phyloP scores from a whole-genome alignment of 805 yeast species.

The Candida tammaniensis region DNA sequence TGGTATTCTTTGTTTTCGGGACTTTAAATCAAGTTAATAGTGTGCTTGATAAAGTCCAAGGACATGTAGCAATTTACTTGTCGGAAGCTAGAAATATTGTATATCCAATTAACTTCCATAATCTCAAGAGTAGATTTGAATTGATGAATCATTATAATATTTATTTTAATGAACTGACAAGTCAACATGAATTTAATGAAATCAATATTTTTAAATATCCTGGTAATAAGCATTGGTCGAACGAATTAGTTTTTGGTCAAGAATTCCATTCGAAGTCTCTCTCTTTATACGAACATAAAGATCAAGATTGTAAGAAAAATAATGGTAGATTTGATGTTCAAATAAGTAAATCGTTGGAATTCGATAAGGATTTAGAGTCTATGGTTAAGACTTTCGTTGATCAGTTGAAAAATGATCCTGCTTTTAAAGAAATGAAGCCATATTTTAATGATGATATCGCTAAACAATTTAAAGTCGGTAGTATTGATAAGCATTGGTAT shows the following conservation, averaged over 20 bases:
- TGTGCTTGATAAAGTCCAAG: too few relatives aligned
- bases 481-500: slow-evolving; percentile 36
- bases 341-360: slow-evolving; percentile 7
- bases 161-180: slow-evolving; percentile 11
- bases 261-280: slow-evolving; percentile 6
- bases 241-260: neutral
- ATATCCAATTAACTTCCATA: slow-evolving; percentile 8
- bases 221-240: slow-evolving; percentile 9
- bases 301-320: slow-evolving; percentile 5
- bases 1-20: too few relatives aligned
- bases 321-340: slow-evolving; percentile 6
- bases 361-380: slow-evolving; percentile 7
- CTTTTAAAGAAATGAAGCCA: slow-evolving; percentile 22
- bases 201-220: slow-evolving; percentile 9
- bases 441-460: slow-evolving; percentile 22
- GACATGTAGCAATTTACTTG: too few relatives aligned
- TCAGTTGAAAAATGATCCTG: slow-evolving; percentile 9
- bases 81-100: slow-evolving; percentile 6
- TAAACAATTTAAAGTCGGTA: slow-evolving; percentile 16
- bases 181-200: neutral
- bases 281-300: slow-evolving; percentile 7
- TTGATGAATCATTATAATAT: slow-evolving; percentile 10
- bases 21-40: too few relatives aligned
- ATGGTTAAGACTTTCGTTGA: slow-evolving; percentile 6
- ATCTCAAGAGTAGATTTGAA: slow-evolving; percentile 1